Conservation (phyloP, 202 grass and related monocot species). For the Bolboschoenoplectus hybrid region DNA sequence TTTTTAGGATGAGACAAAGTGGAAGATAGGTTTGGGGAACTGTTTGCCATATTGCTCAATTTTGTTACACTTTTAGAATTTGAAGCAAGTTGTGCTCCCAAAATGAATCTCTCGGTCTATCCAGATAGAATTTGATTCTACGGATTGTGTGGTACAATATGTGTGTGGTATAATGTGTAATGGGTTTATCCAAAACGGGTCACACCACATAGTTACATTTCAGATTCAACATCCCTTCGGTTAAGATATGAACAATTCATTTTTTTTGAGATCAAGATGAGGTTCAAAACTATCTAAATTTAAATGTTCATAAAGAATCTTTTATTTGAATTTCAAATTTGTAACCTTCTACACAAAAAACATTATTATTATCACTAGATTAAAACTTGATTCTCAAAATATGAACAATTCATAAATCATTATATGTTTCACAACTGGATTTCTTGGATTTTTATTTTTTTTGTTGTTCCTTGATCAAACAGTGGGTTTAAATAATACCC, state of each 20-base stretch:
- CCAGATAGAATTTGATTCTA: not conserved
- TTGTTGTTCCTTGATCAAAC: not conserved
- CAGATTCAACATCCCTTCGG: not conserved
- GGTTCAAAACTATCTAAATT: no score
- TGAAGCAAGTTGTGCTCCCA: not conserved
- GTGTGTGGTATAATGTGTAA: not conserved
- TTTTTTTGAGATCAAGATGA: no score
- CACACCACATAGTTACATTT: not conserved
- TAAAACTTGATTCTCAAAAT: not conserved
- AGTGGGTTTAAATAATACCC: not conserved
- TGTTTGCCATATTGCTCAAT: not conserved
- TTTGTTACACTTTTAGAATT: not conserved
- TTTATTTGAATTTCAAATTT: no score
- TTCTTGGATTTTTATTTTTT: not conserved
- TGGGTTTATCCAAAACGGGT: not conserved
- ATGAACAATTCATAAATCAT: not conserved
- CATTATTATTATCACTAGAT: no score
- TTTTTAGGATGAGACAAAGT: slow-evolving; percentile 19
- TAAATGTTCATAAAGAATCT: no score
- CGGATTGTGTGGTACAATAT: not conserved
- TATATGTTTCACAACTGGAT: not conserved
- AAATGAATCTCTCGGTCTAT: not conserved
- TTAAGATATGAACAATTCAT: not conserved
- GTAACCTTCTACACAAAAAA: no score
- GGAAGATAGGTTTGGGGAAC: slow-evolving; percentile 9